These are phyloP conservation scores for Grifola frondosa DNA, from an alignment of 1,284 basidiomycete genomes.

Conservation along the genomic window DNA sequence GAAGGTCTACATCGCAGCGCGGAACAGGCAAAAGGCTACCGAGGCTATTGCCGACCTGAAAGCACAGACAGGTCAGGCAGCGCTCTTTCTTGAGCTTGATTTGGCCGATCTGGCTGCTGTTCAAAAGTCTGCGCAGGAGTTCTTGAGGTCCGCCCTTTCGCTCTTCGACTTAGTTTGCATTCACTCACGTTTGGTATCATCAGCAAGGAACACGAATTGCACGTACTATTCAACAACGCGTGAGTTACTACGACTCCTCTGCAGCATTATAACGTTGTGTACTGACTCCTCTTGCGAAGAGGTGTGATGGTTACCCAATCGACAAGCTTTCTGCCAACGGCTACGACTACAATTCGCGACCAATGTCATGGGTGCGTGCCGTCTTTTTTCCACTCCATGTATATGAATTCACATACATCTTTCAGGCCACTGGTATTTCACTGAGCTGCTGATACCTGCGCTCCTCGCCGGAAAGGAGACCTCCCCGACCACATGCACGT, in stretches of 20 bases:
- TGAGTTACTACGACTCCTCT: neutral
- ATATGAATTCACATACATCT: neutral
- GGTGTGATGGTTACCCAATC: constrained; percentile 4
- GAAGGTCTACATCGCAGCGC: constrained; percentile 47
- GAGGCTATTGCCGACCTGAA: constrained; percentile 42
- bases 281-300: neutral
- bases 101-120: constrained; percentile 42
- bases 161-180: neutral
- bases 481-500: constrained; percentile 18
- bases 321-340: constrained; percentile 9
- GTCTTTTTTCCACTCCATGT: neutral
- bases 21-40: constrained; percentile 36
- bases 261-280: constrained; percentile 9
- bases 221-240: constrained; percentile 12
- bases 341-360: constrained; percentile 13
- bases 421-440: constrained; percentile 22
- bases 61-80: constrained; percentile 29
- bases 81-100: constrained; percentile 45
- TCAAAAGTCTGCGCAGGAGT: constrained; percentile 38
- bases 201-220: constrained; percentile 10
- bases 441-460: constrained; percentile 22
- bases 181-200: neutral
- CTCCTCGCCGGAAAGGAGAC: constrained; percentile 19
- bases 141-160: constrained; percentile 35
- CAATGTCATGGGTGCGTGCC: constrained; percentile 12